Base-by-base conservation (phyloP, 2,329 filamentous ascomycete genomes). In the Claviceps spartinae region DNA sequence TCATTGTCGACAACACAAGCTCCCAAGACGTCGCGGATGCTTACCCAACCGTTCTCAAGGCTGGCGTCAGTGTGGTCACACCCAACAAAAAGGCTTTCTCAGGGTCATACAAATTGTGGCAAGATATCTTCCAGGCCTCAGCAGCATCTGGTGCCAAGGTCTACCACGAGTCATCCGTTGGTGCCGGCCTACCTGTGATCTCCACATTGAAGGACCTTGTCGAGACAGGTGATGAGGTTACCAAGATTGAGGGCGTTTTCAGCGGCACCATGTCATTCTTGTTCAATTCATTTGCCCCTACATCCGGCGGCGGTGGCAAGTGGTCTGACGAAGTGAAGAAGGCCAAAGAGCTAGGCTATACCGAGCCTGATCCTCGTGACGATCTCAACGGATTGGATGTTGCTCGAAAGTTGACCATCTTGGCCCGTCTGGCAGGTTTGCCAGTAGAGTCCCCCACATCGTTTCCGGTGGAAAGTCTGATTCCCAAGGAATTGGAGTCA, bases 41-140 rank as follows among this genome's bases (percentile, higher is more conserved):
- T 34, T 98, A 98, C 69, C 90, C 93, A 1, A 68, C 78, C 47
- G 87, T 95, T 68, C 74, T 98, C 55, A 77, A 79, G 62, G 80
- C 82, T 57, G 91, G 90, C 13, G 83, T 98, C 67, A 91, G 82
- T 68, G 82, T 98, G 61, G 88, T 97, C 30, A 98, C 93, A 1
- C 90, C 93, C 44, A 98, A 97, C 77, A 98, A 98, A 76, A 98
- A 98, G 72, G 91, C 86, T 14, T 98, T 98, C 71, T 94, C 88
- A 0, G 83, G 86, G 53, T 82, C 80, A 46, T 82, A 87, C 62
- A 75, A 81, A 60, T 74, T 95, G 52, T 98, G 91, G 90, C 79
- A 87, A 62, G 81, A 86, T 56, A 96, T 98, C 64, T 94, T 95
- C 68, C 71, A 74, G 3, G 78, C 87, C 1, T 84, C 89, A 1